Base-by-base conservation (phyloP, 1,284 basidiomycete species). In the Moniliella sp. region DNA sequence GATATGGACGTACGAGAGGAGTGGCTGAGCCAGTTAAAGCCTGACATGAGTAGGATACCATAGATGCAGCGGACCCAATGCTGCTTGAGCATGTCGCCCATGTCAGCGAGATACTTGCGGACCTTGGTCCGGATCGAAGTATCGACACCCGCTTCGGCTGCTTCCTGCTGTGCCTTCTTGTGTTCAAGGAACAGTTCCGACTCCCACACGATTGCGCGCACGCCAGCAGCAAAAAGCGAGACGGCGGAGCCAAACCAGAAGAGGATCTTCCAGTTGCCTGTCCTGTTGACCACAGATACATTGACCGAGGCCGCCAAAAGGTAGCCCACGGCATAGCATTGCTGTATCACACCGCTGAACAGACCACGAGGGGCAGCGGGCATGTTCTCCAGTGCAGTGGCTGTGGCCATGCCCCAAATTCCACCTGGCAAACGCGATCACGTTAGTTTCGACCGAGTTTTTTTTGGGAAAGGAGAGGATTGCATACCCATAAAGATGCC, bases 131-230 rank as follows among this genome's bases (percentile, higher is more conserved):
- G 14, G 15, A 9, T 28, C 15, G n/a, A n/a, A 10, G 5, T 10
- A n/a, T n/a, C 5, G 27, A 10, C 27, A 15, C 28, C 31, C 23
- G 28, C 4, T 31, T 19, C 27, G n/a, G 21, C 27, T 27, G 11
- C 23, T 77, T 79, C 43, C 34, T 60, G 14, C 64, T 43, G 40
- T n/a, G n/a, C n/a, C n/a, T 38, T 37, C 25, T 36, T 40, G 10
- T 40, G 38, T 29, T 48, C 38, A 31, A 41, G 31, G 34, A 48
- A 50, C 35, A 46, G 48, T 32, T 34, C 34, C 28, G 46, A 48
- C 33, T 50, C 48, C 28, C 46, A 46, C 32, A 45, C 43, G n/a
- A 28, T 0, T 17, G 70, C 46, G 37, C 44, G 39, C 11, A 44
- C 23, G 25, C 40, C 30, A 25, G 44, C 48, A n/a, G 37, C 43